Evolutionary conservation across 371 early-diverging fungal species (phyloP), one percentile per base, ranked within the genome.

Genomic region (Mucor plumbeus): DNA sequence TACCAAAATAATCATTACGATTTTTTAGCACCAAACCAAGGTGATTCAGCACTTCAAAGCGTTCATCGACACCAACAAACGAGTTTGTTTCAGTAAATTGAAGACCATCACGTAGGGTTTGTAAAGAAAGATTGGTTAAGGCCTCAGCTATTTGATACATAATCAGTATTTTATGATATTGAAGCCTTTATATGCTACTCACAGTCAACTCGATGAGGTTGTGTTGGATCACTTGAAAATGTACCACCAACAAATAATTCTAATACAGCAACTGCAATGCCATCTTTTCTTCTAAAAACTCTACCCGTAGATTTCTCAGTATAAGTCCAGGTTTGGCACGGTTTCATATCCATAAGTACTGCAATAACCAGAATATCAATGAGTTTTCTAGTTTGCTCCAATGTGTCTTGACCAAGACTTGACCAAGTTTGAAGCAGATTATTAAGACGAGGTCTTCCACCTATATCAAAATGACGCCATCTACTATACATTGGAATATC

Each of bases 311-410:
- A 76, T 47, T 71, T 70, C 63, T 90, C 93, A 34, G 74, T 72
- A 76, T 87, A 96, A n/a, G 78, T 75, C 96, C 96, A 97, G 21
- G 74, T 62, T 65, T 86, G 85, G 8, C 95, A 95, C 0, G 97
- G 95, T 3, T 96, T 95, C 8, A 96, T 92, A 68, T 97, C 97
- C 53, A 97, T 78, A 14, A 97, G 81, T 10, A 94, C 94, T 6
- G 94, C 92, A 9, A 96, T 90, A 17, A 94, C 90, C 69, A 93
- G 88, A 54, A 96, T 78, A 73, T 97, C 97, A 14, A 96, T 78
- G 9, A 94, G 64, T 13, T 94, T 85, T 50, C 91, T 82, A 6
- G 90, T 87, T 40, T 85, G 86, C 70, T 92, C 93, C 53, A 84
- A 47, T n/a, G 72, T 55, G 58, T 84, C 80, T 21, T 84, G 80